Evolutionary conservation across 2,329 filamentous ascomycete genomes (phyloP), one percentile per base, ranked within the genome.

Genomic region (Pyrenochaeta sp.): DNA sequence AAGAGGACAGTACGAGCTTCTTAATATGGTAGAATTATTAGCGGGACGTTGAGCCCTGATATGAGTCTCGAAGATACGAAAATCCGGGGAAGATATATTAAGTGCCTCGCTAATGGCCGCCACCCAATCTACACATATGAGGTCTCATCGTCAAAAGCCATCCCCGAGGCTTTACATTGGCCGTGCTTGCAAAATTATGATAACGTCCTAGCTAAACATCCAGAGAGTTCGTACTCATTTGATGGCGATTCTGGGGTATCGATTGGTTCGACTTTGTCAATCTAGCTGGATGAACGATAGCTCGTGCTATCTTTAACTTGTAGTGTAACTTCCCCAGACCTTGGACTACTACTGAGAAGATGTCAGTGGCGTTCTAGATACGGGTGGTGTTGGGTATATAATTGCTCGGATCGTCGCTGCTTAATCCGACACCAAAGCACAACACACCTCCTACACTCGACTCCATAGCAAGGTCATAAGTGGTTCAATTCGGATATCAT

Each of bases 1-100:
- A 1, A 32, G 34, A 36, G 12, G 37, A 50, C 22, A 24, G 40
- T 64, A 62, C 58, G 54, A 59, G 39, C 47, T 30, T 49, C 45
- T 59, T 44, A 63, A 64, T 66, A 36, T 64, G 63, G 63, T 30
- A 64, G 39, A 66, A 64, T 50, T 5, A 9, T 10, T 58, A 54
- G 54, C 44, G 48, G 40, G 25, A 28, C 43, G 27, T 54, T 43
- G 50, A 42, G 51, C 46, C 46, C 52, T 46, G 28, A 42, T 37
- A 43, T 51, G 19, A 50, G 32, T 54, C 32, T 43, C 25, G 53
- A 37, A 50, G 34, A 56, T 48, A 54, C 51, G 58, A 57, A 42
- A 44, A 57, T 53, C 54, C 34, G 57, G 57, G 61, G 56, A 54
- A 52, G 46, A 48, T 50, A 59, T 19, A 64, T 64, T 64, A 54